Percentiles rank a stretch among this genome's conserved stretches.
These are phyloP conservation scores for Lentinula detonsa DNA, from an alignment of 768 basidiomycete species.

Conservation along the genomic window DNA sequence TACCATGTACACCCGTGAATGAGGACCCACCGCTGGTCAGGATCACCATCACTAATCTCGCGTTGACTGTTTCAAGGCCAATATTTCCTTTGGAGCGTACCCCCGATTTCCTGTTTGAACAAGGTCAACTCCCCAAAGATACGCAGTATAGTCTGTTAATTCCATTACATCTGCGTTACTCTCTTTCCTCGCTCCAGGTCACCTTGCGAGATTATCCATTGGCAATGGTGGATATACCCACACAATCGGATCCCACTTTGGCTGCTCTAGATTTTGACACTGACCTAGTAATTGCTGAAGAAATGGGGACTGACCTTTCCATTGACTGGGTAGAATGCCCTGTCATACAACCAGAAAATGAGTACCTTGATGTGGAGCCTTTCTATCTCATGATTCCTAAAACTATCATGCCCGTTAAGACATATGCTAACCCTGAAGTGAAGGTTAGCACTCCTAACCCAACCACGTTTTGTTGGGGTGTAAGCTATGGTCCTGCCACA, in stretches of 20 bases:
- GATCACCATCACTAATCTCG: constrained; percentile 50
- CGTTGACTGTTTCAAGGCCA: constrained; percentile 49
- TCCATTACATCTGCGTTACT: constrained; percentile 74
- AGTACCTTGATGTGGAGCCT: constrained; percentile 41
- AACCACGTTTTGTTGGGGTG: constrained; percentile 82
- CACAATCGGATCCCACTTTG: constrained; percentile 27
- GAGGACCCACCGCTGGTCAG: constrained; percentile 67
- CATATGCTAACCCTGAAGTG: constrained; percentile 74
- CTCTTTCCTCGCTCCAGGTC: constrained; percentile 51
- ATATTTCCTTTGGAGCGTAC: constrained; percentile 52
- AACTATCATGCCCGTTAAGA: constrained; percentile 94
- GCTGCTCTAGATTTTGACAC: constrained; percentile 62
- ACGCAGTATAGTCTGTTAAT: constrained; percentile 75
- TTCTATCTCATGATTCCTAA: constrained; percentile 71
- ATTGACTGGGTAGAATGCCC: constrained; percentile 68
- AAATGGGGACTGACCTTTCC: constrained; percentile 64
- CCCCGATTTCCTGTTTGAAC: constrained; percentile 56
- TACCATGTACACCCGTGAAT: constrained; percentile 27
- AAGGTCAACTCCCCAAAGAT: constrained; percentile 67
- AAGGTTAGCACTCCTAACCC: constrained; percentile 56
- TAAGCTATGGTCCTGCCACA: constrained; percentile 80
- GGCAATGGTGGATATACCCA: constrained; percentile 72
- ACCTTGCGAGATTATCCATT: constrained; percentile 85
- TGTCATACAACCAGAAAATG: constrained; percentile 52
- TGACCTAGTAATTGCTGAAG: constrained; percentile 83